Percentiles rank a stretch among this genome's conserved stretches.
These are phyloP conservation scores for Arthrobotrys sinensis DNA, from an alignment of 2,329 filamentous ascomycete species.

Conservation along the genomic window DNA sequence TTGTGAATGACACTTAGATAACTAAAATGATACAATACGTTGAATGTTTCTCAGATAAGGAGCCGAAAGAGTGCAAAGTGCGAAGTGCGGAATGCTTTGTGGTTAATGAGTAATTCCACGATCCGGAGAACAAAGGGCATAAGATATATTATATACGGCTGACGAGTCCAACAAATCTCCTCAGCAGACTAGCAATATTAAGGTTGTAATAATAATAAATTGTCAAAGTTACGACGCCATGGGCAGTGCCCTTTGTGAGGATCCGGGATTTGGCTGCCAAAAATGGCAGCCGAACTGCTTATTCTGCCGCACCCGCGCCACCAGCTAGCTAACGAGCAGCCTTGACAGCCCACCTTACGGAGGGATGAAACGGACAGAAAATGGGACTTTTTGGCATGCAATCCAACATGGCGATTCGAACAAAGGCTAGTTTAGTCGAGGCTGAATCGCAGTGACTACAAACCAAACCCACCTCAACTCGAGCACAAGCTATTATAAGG, in stretches of 20 bases:
- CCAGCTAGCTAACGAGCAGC: not conserved
- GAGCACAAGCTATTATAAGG: not conserved
- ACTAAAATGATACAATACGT: too few relatives aligned
- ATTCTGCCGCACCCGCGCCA: slow-evolving; percentile 30
- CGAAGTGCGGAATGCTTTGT: too few relatives aligned
- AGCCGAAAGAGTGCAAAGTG: too few relatives aligned
- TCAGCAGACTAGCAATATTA: not conserved
- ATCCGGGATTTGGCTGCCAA: slow-evolving; percentile 35
- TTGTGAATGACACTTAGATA: not conserved
- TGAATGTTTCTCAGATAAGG: too few relatives aligned
- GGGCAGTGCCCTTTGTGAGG: not conserved
- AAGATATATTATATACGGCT: not conserved
- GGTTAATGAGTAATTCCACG: too few relatives aligned
- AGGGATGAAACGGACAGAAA: not conserved
- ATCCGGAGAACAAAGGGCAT: not conserved
- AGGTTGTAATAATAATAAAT: not conserved
- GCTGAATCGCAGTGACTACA: not conserved
- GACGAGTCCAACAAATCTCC: not conserved
- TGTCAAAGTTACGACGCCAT: slow-evolving; percentile 14
- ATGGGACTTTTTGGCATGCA: not conserved
- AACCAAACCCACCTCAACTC: too few relatives aligned
- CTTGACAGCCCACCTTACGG: not conserved
- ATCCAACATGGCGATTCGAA: too few relatives aligned
- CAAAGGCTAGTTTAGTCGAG: not conserved
- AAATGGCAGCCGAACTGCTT: slow-evolving; percentile 47